phyloP scores from a whole-genome alignment of 805 yeast species.

The Hanseniaspora lachancei region DNA sequence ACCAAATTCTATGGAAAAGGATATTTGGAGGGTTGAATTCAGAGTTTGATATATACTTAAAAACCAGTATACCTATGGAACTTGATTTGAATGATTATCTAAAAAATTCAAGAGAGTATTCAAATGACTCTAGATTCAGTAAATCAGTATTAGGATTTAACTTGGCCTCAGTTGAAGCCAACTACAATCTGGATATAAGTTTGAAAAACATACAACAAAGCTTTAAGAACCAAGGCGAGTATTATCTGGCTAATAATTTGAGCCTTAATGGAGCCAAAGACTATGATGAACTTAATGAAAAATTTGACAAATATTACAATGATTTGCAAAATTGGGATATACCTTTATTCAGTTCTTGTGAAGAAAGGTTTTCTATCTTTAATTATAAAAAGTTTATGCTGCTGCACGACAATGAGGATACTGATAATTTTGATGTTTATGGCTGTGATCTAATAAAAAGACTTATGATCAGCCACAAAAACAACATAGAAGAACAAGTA shows the following conservation, averaged over 20 bases:
- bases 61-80: neutral
- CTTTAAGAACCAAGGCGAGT: neutral
- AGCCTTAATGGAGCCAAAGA: neutral
- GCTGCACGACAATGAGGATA: neutral
- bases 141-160: neutral
- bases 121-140: neutral
- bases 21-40: neutral
- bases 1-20: neutral
- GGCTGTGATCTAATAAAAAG: neutral
- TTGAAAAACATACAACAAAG: neutral
- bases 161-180: neutral
- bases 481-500: neutral
- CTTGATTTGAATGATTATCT: neutral
- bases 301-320: neutral
- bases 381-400: neutral
- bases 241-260: neutral
- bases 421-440: neutral
- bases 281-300: neutral
- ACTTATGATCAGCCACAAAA: neutral
- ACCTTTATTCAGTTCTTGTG: neutral
- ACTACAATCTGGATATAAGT: neutral
- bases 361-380: neutral
- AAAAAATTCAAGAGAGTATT: neutral
- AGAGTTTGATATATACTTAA: neutral
- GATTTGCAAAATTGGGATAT: conserved; percentile 4